Conservation (phyloP, 2,329 filamentous ascomycete species). For the Aspergillus calidoustus region DNA sequence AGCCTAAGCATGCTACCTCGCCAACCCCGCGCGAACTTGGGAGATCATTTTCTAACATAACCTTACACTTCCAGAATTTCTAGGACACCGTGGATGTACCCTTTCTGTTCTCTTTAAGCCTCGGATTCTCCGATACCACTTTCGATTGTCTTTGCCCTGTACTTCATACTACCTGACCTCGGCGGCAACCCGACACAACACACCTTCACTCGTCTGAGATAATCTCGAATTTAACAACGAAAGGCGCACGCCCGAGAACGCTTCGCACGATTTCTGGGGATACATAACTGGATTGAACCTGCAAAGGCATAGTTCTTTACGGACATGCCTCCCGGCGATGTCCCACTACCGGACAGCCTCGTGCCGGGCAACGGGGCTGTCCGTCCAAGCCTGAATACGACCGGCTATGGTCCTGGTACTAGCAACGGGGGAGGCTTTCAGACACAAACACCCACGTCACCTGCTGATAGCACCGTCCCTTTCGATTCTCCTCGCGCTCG, state of each 20-base stretch:
- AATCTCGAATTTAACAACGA: not conserved
- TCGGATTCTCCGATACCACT: slow-evolving; percentile 2
- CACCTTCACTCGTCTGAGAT: not conserved
- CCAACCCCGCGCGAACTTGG: slow-evolving; percentile 23
- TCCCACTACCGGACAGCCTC: slow-evolving; percentile 46
- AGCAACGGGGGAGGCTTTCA: slow-evolving; percentile 31
- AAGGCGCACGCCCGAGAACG: not conserved
- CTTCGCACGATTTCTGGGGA: not conserved
- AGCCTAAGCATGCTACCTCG: slow-evolving; percentile 19
- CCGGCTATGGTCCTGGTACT: slow-evolving; percentile 35
- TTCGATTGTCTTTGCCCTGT: slow-evolving; percentile 7
- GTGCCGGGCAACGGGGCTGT: slow-evolving; percentile 47
- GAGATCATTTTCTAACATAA: slow-evolving; percentile 16
- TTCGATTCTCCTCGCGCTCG: slow-evolving; percentile 43
- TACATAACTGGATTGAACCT: slow-evolving; percentile 5
- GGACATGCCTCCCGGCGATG: slow-evolving; percentile 49
- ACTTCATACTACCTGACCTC: slow-evolving; percentile 11
- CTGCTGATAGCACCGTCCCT: slow-evolving; percentile 40
- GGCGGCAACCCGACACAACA: slow-evolving; percentile 14
- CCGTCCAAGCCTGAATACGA: slow-evolving; percentile 43
- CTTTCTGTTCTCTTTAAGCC: slow-evolving; percentile 5
- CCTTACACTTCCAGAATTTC: not conserved
- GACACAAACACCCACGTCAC: slow-evolving; percentile 46
- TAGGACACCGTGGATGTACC: not conserved
- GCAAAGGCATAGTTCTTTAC: slow-evolving; percentile 26